Evolutionary conservation across 208 protist genomes (phyloP).

Genomic region (Leishmania major): DNA sequence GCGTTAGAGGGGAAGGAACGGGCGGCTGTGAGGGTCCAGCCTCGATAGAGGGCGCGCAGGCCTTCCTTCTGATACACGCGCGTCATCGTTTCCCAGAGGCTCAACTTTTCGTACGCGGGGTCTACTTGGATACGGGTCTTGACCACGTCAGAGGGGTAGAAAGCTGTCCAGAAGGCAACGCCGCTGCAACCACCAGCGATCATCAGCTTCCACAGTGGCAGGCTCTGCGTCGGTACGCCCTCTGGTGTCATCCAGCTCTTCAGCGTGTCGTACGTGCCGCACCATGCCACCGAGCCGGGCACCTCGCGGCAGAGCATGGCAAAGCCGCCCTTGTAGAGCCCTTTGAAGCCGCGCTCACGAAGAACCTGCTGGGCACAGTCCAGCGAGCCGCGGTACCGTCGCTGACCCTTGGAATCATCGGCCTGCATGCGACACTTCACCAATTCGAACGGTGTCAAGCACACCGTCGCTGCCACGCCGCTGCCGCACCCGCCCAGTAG

Average conservation of each 20-base stretch:
- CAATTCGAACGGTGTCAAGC: slow-evolving; percentile 82
- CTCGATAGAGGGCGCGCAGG: slow-evolving; percentile 67
- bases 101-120: slow-evolving; percentile 23
- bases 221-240: slow-evolving; percentile 32
- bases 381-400: slow-evolving; percentile 44
- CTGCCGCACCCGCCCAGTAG: slow-evolving; percentile 59
- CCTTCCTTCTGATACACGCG: slow-evolving; percentile 64
- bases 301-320: slow-evolving; percentile 83
- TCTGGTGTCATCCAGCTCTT: slow-evolving; percentile 57
- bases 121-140: slow-evolving; percentile 91
- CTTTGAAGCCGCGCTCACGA: slow-evolving; percentile 36
- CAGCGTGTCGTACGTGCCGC: slow-evolving; percentile 78
- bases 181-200: slow-evolving; percentile 78
- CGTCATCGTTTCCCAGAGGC: slow-evolving; percentile 38
- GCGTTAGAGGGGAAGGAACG: slow-evolving; percentile 90
- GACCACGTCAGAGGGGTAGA: slow-evolving; percentile 88
- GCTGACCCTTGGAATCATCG: slow-evolving; percentile 35
- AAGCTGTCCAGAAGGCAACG: slow-evolving; percentile 81
- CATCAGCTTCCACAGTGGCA: slow-evolving; percentile 62
- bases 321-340: slow-evolving; percentile 69
- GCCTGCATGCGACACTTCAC: slow-evolving; percentile 89
- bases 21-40: slow-evolving; percentile 70
- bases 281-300: slow-evolving; percentile 83
- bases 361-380: slow-evolving; percentile 59
- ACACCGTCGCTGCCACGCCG: slow-evolving; percentile 67